Evolutionary conservation across 805 yeast genomes (phyloP).

Genomic region (Yarrowia bubula): DNA sequence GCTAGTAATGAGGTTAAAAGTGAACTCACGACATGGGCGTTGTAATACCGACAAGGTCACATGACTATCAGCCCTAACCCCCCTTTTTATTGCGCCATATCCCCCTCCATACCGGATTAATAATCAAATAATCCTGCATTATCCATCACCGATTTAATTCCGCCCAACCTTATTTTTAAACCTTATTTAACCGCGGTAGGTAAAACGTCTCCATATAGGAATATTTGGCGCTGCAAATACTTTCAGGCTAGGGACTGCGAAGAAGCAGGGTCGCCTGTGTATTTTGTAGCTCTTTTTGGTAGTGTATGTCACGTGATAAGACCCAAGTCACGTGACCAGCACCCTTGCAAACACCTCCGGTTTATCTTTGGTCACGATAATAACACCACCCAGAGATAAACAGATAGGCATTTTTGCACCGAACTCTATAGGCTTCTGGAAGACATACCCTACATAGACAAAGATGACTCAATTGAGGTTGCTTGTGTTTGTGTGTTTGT

Average conservation of each 20-base stretch:
- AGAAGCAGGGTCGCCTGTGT: too few species aligned
- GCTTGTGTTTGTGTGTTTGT: too few species aligned
- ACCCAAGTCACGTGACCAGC: not conserved
- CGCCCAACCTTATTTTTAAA: not conserved
- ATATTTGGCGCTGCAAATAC: slow-evolving; percentile 20
- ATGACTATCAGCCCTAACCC: too few species aligned
- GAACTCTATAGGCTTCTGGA: not conserved
- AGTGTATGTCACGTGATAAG: not conserved
- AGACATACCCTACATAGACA: not conserved
- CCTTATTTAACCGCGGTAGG: not conserved
- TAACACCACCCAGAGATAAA: too few species aligned
- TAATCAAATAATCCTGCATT: not conserved
- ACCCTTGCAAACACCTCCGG: not conserved
- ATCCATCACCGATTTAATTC: slow-evolving; percentile 16
- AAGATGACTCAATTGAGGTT: not conserved
- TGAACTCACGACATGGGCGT: too few species aligned
- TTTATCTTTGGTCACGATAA: too few species aligned
- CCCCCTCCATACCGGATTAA: not conserved
- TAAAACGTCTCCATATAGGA: not conserved
- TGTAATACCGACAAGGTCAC: too few species aligned
- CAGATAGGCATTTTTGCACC: too few species aligned
- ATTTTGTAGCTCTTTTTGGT: too few species aligned
- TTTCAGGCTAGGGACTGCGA: too few species aligned
- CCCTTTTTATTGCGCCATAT: too few species aligned
- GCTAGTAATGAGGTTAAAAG: too few species aligned